Base-by-base conservation (phyloP, 768 basidiomycete genomes). In the Amanita pseudoporphyria region DNA sequence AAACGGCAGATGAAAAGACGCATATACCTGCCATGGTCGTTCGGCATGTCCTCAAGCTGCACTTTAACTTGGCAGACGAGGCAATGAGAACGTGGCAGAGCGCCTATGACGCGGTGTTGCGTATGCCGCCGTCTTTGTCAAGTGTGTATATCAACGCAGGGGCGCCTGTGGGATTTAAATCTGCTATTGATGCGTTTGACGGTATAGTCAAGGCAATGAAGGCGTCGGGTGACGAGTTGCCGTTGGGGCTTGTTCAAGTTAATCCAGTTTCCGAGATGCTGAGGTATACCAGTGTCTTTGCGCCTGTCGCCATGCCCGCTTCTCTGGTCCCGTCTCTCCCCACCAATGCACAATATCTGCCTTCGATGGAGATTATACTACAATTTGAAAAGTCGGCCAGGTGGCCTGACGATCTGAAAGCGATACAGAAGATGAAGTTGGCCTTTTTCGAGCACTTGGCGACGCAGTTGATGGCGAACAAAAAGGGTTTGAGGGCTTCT, bases 361-460 rank as follows among this genome's bases (percentile, higher is more conserved):
- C 83, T 0, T 73, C 78, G 2, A 85, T 92, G 54, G 78, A 86
- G 12, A 68, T 92, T 42, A 63, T 92, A 19, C 65, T 98, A 28
- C 87, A 94, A 62, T 96, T 97, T 58, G 95, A 98, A 62, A 87
- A 84, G 53, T 95, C 92, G 0, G 81, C 84, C 0, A 78, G 79
- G 53, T 99, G 96, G 96, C 95, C 96, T 0, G 94, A 98, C 59
- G 92, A 98, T 55, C 74, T 98, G 3, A 74, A 72, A 14, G 92
- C 93, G 0, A 87, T 97, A 41, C 95, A 96, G 63, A 90, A 90
- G 54, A 84, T 92, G 64, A 98, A 98, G 63, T 70, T 95, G 1
- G 95, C 94, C 0, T 86, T 98, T 61, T 79, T 97, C 53, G 88
- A 92, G 60, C 78, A 80, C 35, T 72, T 97, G 6, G 90, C 85